Evolutionary conservation across 108 stramenopile genomes (phyloP), one percentile per base, ranked within the genome.

Genomic region (Fistulifera solaris): DNA sequence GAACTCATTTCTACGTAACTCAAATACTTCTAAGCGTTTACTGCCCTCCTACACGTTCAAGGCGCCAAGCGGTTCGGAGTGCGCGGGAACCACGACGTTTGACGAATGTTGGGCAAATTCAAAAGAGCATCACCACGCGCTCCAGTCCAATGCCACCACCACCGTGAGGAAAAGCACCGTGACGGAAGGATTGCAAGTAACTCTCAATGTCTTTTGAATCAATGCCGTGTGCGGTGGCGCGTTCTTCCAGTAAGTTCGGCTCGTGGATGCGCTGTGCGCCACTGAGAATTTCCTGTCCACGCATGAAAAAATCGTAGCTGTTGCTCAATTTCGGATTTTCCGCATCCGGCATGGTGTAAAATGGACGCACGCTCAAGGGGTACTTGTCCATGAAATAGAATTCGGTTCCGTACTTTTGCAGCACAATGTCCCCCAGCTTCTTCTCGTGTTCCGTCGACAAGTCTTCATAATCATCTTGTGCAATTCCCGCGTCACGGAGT

Each of bases 321-420:
- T 99, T 99, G 60, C 89, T 92, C 12, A 93, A 73, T 63, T 89
- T 75, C 24, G 94, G 86, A 63, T 95, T 89, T 59, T 81, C 71
- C 2, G 97, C 96, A 62, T 89, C 84, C 27, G 96, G 97, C 99
- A 99, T 99, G 31, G 96, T 96, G 78, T 99, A 99, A 66, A 99
- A 99, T 16, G 99, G 97, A 41, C 99, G 82, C 28, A 96, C 95
- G 15, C 74, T 48, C 19, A 98, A 63, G 12, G 99, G 99, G 71
- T 96, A 99, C 87, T 98, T 97, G 86, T 99, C 99, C 96, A 99
- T 95, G 54, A 99, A 95, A 77, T 88, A 99, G 73, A 98, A 99
- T 76, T 99, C 99, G 26, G 95, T 97, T 8, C 73, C 81, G 62
- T 96, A 99, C 85, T 98, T 98, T 48, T 92, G 86, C 54, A 70